These are phyloP conservation scores for Astragalus glycyphyllos DNA, from an alignment of 306 rosid genomes.

Conservation along the genomic window DNA sequence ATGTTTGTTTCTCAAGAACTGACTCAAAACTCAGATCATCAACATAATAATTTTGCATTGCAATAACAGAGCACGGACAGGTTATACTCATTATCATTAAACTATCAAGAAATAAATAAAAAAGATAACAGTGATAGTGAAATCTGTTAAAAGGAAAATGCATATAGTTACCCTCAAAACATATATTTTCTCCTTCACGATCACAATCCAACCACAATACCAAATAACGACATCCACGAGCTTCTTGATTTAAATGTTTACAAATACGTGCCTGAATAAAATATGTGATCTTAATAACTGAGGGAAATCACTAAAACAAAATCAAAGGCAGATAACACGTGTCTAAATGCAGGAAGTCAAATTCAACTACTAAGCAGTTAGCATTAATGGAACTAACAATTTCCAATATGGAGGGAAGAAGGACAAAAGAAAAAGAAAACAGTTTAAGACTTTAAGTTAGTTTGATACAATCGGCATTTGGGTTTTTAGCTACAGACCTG, in stretches of 20 bases:
- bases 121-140: slow-evolving; percentile 16
- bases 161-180: slow-evolving; percentile 80
- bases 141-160: slow-evolving; percentile 20
- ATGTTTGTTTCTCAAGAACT: slow-evolving; percentile 23
- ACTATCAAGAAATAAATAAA: slow-evolving; percentile 33
- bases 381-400: slow-evolving; percentile 30
- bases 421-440: background rate
- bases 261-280: slow-evolving; percentile 80
- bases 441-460: background rate
- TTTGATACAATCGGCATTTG: slow-evolving; percentile 7
- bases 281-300: slow-evolving; percentile 39
- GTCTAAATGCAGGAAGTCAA: slow-evolving; percentile 8
- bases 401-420: background rate
- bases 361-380: slow-evolving; percentile 17
- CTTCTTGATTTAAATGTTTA: slow-evolving; percentile 89
- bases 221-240: slow-evolving; percentile 82
- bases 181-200: slow-evolving; percentile 97
- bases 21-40: slow-evolving; percentile 30
- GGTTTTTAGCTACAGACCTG: slow-evolving; percentile 6
- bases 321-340: slow-evolving; percentile 32
- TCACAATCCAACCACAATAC: slow-evolving; percentile 98
- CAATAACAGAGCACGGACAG: slow-evolving; percentile 10
- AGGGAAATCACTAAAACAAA: slow-evolving; percentile 31
- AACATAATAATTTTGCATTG: slow-evolving; percentile 33
- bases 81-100: slow-evolving; percentile 9